Conservation (phyloP, 176 grass and related monocot genomes). For the Calamus simplicifolius region DNA sequence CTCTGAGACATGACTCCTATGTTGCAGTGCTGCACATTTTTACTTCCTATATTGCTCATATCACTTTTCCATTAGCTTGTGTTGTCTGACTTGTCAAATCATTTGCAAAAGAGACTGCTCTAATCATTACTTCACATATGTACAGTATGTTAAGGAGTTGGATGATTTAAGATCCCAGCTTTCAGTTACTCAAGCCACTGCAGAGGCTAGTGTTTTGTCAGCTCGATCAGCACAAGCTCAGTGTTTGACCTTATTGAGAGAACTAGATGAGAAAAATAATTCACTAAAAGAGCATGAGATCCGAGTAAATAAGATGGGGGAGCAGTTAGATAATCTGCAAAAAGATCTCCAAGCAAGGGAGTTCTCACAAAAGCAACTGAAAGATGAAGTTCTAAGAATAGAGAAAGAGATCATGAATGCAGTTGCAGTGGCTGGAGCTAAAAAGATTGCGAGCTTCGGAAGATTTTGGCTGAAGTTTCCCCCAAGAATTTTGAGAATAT, state of each 20-base stretch:
- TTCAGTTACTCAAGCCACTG: slow-evolving; percentile 51
- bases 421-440: slow-evolving; percentile 47
- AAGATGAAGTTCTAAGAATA: slow-evolving; percentile 57
- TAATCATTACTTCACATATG: neutral
- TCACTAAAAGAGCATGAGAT: slow-evolving; percentile 56
- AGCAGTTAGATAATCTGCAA: slow-evolving; percentile 64
- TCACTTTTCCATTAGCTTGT: too few species aligned
- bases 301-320: slow-evolving; percentile 61
- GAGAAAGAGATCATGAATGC: slow-evolving; percentile 59
- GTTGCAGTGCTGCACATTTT: too few species aligned
- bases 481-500: slow-evolving; percentile 82
- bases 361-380: slow-evolving; percentile 63
- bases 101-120: neutral
- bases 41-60: too few species aligned
- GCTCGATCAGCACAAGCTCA: slow-evolving; percentile 61
- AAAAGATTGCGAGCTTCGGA: slow-evolving; percentile 58
- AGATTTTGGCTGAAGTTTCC: slow-evolving; percentile 63
- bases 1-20: too few species aligned
- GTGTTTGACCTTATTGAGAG: slow-evolving; percentile 49
- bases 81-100: too few species aligned
- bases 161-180: slow-evolving; percentile 63
- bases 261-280: slow-evolving; percentile 61
- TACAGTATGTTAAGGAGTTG: slow-evolving; percentile 59
- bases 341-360: slow-evolving; percentile 61
- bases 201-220: slow-evolving; percentile 69